These are phyloP conservation scores for Boletus rubescentipes DNA, from an alignment of 768 basidiomycete genomes.

Conservation along the genomic window DNA sequence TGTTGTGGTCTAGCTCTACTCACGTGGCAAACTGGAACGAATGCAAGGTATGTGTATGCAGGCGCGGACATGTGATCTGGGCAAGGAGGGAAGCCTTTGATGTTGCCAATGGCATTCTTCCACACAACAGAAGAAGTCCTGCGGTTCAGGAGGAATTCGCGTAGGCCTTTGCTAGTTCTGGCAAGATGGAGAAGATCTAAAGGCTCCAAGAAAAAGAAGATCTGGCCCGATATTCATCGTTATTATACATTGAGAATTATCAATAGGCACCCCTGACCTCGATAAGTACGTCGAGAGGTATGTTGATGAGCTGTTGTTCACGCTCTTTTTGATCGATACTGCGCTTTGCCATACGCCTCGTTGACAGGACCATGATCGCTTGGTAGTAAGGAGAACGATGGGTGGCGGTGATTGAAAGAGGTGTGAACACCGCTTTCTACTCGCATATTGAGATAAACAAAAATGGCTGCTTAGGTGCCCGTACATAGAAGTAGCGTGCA, in stretches of 20 bases:
- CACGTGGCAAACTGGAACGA: constrained; percentile 32
- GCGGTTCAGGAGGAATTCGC: constrained; percentile 26
- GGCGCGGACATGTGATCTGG: constrained; percentile 29
- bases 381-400: background rate
- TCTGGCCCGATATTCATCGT: background rate
- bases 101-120: constrained; percentile 25
- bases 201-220: constrained; percentile 32
- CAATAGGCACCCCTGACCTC: constrained; percentile 9
- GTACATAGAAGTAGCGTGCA: background rate
- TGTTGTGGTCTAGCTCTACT: too few species aligned
- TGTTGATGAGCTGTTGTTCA: constrained; percentile 1
- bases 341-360: background rate
- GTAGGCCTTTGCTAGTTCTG: constrained; percentile 31
- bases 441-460: background rate
- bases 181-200: constrained; percentile 33
- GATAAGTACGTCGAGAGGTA: constrained; percentile 14
- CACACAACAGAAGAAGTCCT: constrained; percentile 21
- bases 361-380: constrained; percentile 4
- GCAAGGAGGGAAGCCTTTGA: constrained; percentile 25
- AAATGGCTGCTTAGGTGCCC: background rate
- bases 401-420: background rate
- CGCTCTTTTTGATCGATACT: background rate
- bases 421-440: too few species aligned
- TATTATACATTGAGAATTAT: background rate
- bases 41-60: constrained; percentile 31